Evolutionary conservation across 805 yeast species (phyloP).

Genomic region (Schwanniomyces vanrijiae): DNA sequence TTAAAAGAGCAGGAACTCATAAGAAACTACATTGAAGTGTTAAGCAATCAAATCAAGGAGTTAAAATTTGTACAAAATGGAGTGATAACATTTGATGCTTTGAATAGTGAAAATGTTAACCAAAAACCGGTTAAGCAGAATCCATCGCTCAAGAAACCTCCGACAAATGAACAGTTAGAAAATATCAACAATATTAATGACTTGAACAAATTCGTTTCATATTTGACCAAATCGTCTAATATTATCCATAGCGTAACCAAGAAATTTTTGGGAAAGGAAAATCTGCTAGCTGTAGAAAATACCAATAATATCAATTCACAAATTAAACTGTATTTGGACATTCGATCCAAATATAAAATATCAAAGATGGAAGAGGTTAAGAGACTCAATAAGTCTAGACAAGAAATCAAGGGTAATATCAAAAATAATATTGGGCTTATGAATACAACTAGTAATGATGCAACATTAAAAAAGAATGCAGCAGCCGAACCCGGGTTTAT

Average conservation of each 20-base stretch:
- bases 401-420: constrained; percentile 1
- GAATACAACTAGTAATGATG: neutral
- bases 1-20: constrained; percentile 44
- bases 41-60: constrained; percentile 43
- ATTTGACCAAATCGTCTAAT: constrained; percentile 35
- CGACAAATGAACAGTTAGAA: constrained; percentile 34
- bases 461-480: neutral
- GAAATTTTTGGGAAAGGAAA: constrained; percentile 14
- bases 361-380: constrained; percentile 8
- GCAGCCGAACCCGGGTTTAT: neutral
- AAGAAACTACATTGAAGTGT: constrained; percentile 41
- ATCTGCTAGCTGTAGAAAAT: constrained; percentile 2
- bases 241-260: constrained; percentile 42
- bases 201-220: constrained; percentile 38
- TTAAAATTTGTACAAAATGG: constrained; percentile 44
- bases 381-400: constrained; percentile 4
- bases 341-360: constrained; percentile 16
- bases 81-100: constrained; percentile 42
- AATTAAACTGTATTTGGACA: constrained; percentile 20
- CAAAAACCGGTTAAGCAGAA: neutral
- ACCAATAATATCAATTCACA: constrained; percentile 19
- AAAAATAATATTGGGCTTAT: constrained; percentile 1
- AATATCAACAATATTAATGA: constrained; percentile 40
- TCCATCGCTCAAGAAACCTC: constrained; percentile 1
- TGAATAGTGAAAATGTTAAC: constrained; percentile 17